A percentile compares a stretch with the other conserved stretches of the same genome.
phyloP scores from a whole-genome alignment of 306 rosid species.

The Gynostemma pentaphyllum region DNA sequence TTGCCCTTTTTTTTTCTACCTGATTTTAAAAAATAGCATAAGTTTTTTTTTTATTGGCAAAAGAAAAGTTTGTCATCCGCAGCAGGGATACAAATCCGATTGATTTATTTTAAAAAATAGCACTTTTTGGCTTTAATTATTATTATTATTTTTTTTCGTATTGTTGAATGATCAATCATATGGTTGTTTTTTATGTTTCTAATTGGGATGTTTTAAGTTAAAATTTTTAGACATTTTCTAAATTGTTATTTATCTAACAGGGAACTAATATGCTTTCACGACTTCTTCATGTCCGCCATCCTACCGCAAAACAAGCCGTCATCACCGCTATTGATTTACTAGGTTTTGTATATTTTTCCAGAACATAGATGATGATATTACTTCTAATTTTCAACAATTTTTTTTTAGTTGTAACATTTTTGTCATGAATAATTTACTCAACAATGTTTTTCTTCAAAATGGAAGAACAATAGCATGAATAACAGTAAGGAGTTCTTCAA shows the following conservation, averaged over 20 bases:
- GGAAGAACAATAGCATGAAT: too few relatives aligned
- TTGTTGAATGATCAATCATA: too few relatives aligned
- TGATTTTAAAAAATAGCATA: too few relatives aligned
- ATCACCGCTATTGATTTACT: conserved; percentile 90
- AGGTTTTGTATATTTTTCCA: conserved; percentile 33
- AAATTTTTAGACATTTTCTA: neutral
- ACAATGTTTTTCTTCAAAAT: too few relatives aligned
- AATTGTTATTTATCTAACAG: conserved; percentile 24
- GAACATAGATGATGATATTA: neutral
- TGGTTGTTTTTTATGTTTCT: too few relatives aligned
- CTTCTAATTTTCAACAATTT: neutral
- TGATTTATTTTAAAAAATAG: too few relatives aligned
- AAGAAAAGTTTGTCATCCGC: too few relatives aligned
- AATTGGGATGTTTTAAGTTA: conserved; percentile 16
- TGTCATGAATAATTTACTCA: neutral
- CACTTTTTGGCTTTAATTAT: too few relatives aligned
- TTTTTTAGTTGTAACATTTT: neutral
- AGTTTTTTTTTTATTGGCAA: too few relatives aligned
- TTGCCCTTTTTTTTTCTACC: too few relatives aligned
- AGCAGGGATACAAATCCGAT: too few relatives aligned
- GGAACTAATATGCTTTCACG: conserved; percentile 93
- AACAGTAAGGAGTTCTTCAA: neutral
- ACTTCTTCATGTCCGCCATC: conserved; percentile 85
- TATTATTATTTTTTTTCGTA: too few relatives aligned
- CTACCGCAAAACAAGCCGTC: conserved; percentile 93